phyloP scores from a whole-genome alignment of 176 grass and related monocot genomes.

The Aegilops sharonensis region DNA sequence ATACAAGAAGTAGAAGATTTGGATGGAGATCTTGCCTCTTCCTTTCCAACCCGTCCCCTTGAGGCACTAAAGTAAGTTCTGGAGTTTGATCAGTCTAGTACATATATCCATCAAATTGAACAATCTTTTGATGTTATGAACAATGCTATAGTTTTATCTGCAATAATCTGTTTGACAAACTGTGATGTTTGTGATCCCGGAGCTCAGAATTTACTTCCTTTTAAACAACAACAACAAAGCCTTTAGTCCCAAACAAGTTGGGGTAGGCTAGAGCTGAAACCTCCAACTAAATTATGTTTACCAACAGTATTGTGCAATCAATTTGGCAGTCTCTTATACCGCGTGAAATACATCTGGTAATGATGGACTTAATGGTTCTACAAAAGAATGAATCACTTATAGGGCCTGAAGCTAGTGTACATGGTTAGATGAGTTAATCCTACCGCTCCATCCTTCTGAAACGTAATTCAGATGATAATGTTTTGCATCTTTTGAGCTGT shows the following conservation, averaged over 20 bases:
- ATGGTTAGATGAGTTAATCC: background rate
- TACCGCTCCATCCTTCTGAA: background rate
- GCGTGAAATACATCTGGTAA: background rate
- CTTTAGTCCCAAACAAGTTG: too few species aligned
- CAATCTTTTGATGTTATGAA: slow-evolving; percentile 18
- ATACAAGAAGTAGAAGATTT: slow-evolving; percentile 76
- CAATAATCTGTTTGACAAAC: slow-evolving; percentile 19
- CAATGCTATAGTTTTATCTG: background rate
- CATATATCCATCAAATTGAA: slow-evolving; percentile 11
- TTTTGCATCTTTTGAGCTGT: slow-evolving; percentile 27
- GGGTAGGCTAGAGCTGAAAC: background rate
- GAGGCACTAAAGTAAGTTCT: slow-evolving; percentile 84
- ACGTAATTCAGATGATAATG: background rate
- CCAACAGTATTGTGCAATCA: background rate
- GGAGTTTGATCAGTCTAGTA: background rate
- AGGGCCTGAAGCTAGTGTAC: slow-evolving; percentile 8
- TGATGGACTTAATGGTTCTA: background rate
- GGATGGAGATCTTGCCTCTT: slow-evolving; percentile 62
- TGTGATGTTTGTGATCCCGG: background rate
- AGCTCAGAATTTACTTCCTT: background rate
- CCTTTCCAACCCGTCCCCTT: slow-evolving; percentile 73
- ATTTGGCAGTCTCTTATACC: background rate
- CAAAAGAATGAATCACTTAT: background rate
- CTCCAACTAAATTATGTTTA: slow-evolving; percentile 9
- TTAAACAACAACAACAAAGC: too few species aligned